These are phyloP conservation scores for Debaryomyces prosopidis DNA, from an alignment of 805 yeast genomes.

Conservation along the genomic window DNA sequence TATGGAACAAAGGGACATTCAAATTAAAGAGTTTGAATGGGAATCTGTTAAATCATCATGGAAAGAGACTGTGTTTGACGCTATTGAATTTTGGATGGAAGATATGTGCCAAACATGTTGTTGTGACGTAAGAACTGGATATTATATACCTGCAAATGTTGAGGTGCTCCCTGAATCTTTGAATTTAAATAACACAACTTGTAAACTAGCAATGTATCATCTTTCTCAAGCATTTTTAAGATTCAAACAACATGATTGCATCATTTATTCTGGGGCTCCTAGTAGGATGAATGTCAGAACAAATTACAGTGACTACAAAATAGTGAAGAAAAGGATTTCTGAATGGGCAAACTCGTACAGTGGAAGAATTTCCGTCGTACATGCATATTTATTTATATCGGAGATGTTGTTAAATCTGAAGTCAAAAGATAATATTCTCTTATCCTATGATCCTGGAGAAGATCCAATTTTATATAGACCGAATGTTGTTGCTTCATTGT, in stretches of 20 bases:
- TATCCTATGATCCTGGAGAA: conserved; percentile 45
- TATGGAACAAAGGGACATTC: conserved; percentile 16
- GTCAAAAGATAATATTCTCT: conserved; percentile 10
- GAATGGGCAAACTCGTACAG: conserved; percentile 49
- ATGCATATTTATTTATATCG: conserved; percentile 57
- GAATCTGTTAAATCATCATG: conserved; percentile 13
- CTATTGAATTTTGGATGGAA: conserved; percentile 20
- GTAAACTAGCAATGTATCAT: conserved; percentile 19
- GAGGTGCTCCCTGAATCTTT: conserved; percentile 7
- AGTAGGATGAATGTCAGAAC: conserved; percentile 45
- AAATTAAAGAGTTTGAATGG: conserved; percentile 19
- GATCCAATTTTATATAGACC: conserved; percentile 43
- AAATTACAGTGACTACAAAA: conserved; percentile 38
- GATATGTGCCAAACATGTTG: conserved; percentile 16
- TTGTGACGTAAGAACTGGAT: conserved; percentile 14
- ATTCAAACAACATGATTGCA: conserved; percentile 23
- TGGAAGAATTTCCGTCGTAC: conserved; percentile 54
- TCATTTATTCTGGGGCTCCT: conserved; percentile 27
- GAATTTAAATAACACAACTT: conserved; percentile 11
- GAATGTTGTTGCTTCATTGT: conserved; percentile 38
- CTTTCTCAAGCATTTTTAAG: conserved; percentile 20
- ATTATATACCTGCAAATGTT: conserved; percentile 6
- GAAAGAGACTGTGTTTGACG: conserved; percentile 15
- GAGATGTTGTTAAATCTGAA: conserved; percentile 55
- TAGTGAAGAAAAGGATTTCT: conserved; percentile 48